Evolutionary conservation across 1,284 basidiomycete genomes (phyloP).

Genomic region (Marasmius tenuissimus): DNA sequence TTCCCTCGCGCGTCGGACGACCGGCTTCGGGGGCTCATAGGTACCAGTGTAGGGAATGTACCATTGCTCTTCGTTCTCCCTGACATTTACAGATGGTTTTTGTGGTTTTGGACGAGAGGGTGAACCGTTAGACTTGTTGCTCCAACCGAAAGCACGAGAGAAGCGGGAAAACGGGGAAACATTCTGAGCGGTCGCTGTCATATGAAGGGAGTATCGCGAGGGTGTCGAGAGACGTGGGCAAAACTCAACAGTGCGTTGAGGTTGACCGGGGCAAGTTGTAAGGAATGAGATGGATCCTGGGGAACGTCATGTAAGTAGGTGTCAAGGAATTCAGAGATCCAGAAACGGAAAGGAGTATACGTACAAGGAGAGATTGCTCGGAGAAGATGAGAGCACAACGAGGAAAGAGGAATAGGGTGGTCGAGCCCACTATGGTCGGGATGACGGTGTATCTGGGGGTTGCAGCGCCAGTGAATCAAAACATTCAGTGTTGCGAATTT

Average conservation of each 20-base stretch:
- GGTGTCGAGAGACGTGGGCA: not conserved
- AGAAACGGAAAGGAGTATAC: not conserved
- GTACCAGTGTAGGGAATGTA: constrained; percentile 67
- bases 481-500: too few species aligned
- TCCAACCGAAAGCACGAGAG: constrained; percentile 23
- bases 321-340: not conserved
- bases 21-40: constrained; percentile 42
- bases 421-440: not conserved
- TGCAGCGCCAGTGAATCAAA: too few species aligned
- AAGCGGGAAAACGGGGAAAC: constrained; percentile 34
- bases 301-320: not conserved
- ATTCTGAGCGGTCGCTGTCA: constrained; percentile 25
- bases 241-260: not conserved
- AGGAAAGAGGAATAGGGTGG: constrained; percentile 18
- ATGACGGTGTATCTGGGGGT: too few species aligned
- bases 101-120: constrained; percentile 19
- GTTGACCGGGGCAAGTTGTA: not conserved
- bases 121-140: constrained; percentile 19
- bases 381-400: constrained; percentile 21
- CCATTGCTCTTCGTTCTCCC: constrained; percentile 48
- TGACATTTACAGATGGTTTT: constrained; percentile 6
- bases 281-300: not conserved
- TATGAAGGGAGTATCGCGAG: constrained; percentile 1
- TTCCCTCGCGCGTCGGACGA: constrained; percentile 22
- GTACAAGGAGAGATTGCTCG: not conserved